phyloP scores from a whole-genome alignment of 1,284 basidiomycete genomes.

The Marasmius fiardii region DNA sequence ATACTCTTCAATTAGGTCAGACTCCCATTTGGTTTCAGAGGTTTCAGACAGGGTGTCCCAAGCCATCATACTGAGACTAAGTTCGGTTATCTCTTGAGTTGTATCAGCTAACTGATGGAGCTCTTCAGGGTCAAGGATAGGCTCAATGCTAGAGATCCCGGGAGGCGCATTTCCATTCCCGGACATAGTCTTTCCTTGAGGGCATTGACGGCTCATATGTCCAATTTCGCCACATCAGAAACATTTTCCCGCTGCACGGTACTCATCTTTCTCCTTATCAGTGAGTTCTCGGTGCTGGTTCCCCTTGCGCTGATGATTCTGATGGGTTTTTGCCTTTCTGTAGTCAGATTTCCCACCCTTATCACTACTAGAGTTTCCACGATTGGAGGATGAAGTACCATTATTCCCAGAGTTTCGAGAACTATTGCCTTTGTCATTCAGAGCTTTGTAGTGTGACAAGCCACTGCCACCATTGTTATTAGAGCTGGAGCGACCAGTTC shows the following conservation, averaged over 20 bases:
- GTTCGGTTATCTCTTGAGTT: conserved; percentile 3
- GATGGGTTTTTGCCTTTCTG: background rate
- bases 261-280: conserved; percentile 16
- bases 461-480: background rate
- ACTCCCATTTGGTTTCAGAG: background rate
- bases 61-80: conserved; percentile 3
- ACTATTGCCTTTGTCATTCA: background rate
- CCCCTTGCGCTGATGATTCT: background rate
- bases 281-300: conserved; percentile 1
- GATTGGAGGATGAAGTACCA: background rate
- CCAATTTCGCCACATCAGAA: conserved; percentile 17
- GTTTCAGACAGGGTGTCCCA: background rate
- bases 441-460: background rate
- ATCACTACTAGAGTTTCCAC: background rate
- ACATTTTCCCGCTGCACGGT: conserved; percentile 15
- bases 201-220: conserved; percentile 19
- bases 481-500: background rate
- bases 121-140: background rate
- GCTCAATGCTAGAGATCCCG: conserved; percentile 9
- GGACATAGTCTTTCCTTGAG: conserved; percentile 13
- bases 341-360: background rate
- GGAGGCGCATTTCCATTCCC: conserved; percentile 10
- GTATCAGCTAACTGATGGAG: conserved; percentile 2
- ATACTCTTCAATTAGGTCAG: background rate
- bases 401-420: background rate